Conservation (phyloP, 2,329 filamentous ascomycete species). For the Ophiostoma populinum region DNA sequence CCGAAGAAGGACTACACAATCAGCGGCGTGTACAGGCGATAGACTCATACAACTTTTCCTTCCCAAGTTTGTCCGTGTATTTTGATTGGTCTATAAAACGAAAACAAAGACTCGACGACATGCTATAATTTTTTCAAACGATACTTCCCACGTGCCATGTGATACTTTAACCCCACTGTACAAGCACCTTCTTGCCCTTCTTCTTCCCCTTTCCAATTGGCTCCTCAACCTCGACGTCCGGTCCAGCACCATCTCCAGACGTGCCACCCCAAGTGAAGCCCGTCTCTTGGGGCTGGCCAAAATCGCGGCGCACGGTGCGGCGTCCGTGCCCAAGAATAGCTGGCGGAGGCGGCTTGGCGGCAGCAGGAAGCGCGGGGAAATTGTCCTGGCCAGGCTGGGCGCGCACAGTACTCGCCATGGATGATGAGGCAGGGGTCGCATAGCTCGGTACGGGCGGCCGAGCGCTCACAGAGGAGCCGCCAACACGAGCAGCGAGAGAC, state of each 20-base stretch:
- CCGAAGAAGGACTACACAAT: conserved; percentile 60
- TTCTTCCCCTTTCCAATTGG: conserved; percentile 30
- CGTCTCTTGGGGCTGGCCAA: conserved; percentile 25
- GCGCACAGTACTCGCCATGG: conserved; percentile 3
- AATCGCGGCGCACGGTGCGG: conserved; percentile 36
- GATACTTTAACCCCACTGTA: conserved; percentile 36
- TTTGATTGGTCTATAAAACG: background rate
- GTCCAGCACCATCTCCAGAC: conserved; percentile 9
- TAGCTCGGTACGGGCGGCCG: background rate
- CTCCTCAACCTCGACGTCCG: conserved; percentile 15
- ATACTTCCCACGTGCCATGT: background rate
- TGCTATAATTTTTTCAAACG: background rate
- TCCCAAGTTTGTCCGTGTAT: background rate
- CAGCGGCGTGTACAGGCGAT: conserved; percentile 29
- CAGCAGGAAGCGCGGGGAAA: conserved; percentile 70
- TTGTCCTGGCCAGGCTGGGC: conserved; percentile 32
- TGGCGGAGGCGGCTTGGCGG: conserved; percentile 48
- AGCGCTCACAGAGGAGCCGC: conserved; percentile 2
- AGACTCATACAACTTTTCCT: background rate
- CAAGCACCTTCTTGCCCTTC: conserved; percentile 43
- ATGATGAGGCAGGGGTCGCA: background rate
- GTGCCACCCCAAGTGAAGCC: conserved; percentile 32
- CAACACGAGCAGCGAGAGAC: conserved; percentile 9
- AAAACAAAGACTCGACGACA: background rate
- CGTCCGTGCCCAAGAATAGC: conserved; percentile 45